Evolutionary conservation across 2,329 filamentous ascomycete species (phyloP).

Genomic region (Amylocarpus encephaloides): DNA sequence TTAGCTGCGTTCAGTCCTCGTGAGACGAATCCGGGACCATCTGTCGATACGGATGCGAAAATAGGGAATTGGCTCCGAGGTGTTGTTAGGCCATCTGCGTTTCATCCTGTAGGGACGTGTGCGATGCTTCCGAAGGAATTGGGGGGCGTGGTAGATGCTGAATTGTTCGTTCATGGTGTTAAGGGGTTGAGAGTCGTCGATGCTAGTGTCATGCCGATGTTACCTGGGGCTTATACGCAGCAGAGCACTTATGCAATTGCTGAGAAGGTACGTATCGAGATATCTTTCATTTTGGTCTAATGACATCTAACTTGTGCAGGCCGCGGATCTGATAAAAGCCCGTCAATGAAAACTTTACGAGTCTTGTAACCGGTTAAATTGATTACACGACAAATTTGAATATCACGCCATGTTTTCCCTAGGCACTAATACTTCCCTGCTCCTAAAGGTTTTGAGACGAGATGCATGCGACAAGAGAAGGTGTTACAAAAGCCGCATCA

Average conservation of each 20-base stretch:
- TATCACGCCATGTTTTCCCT: no score
- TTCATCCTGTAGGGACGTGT: slow-evolving; percentile 33
- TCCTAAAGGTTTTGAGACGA: no score
- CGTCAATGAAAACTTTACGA: background rate
- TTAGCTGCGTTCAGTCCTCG: slow-evolving; percentile 26
- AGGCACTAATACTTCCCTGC: no score
- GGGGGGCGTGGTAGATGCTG: slow-evolving; percentile 16
- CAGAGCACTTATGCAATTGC: slow-evolving; percentile 5
- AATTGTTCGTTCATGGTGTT: slow-evolving; percentile 16
- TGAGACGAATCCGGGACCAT: slow-evolving; percentile 25
- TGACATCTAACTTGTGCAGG: background rate
- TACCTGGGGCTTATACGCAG: slow-evolving; percentile 1
- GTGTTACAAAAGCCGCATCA: no score
- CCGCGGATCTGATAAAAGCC: background rate
- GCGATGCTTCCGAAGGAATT: slow-evolving; percentile 12
- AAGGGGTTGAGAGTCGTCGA: slow-evolving; percentile 12
- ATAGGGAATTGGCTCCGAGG: slow-evolving; percentile 24
- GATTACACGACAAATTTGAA: no score
- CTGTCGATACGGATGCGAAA: slow-evolving; percentile 23
- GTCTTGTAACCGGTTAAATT: no score
- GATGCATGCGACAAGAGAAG: no score
- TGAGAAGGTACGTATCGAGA: slow-evolving; percentile 1
- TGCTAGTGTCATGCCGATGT: slow-evolving; percentile 6
- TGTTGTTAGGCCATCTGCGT: slow-evolving; percentile 32
- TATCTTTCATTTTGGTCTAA: no score